Evolutionary conservation across 306 rosid genomes (phyloP).

Genomic region (Prunus kanzakura): DNA sequence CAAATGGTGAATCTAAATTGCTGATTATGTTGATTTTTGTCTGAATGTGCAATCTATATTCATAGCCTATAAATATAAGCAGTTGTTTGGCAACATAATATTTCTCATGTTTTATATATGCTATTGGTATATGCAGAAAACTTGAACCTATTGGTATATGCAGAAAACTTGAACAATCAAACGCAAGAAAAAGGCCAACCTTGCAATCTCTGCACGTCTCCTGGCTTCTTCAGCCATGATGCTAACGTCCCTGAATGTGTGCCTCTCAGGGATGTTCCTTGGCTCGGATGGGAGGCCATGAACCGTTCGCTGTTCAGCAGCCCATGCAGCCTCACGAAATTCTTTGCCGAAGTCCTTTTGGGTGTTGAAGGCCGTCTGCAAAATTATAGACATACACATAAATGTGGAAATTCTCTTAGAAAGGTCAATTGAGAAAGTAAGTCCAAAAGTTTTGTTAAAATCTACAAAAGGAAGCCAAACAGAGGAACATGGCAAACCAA

Average conservation of each 20-base stretch:
- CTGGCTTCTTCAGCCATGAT: slow-evolving; percentile 26
- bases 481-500: not conserved
- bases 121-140: not conserved
- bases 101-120: not conserved
- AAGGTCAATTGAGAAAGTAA: not conserved
- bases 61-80: not conserved
- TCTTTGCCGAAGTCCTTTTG: slow-evolving; percentile 15
- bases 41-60: too few relatives aligned
- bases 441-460: not conserved
- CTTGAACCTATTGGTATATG: not conserved
- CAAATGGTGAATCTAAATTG: not conserved
- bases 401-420: not conserved
- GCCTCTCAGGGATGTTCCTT: slow-evolving; percentile 8
- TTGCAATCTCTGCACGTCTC: slow-evolving; percentile 22
- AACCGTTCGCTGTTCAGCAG: slow-evolving; percentile 2
- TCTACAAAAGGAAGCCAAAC: too few relatives aligned
- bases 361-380: slow-evolving; percentile 15
- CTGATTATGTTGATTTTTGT: not conserved
- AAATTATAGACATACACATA: not conserved
- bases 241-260: slow-evolving; percentile 20
- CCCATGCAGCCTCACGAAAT: slow-evolving; percentile 18
- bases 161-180: not conserved
- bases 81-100: not conserved
- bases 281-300: slow-evolving; percentile 20
- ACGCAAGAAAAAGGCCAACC: slow-evolving; percentile 1